Evolutionary conservation across 2,329 filamentous ascomycete species (phyloP).

Genomic region (Helotiales sp.): DNA sequence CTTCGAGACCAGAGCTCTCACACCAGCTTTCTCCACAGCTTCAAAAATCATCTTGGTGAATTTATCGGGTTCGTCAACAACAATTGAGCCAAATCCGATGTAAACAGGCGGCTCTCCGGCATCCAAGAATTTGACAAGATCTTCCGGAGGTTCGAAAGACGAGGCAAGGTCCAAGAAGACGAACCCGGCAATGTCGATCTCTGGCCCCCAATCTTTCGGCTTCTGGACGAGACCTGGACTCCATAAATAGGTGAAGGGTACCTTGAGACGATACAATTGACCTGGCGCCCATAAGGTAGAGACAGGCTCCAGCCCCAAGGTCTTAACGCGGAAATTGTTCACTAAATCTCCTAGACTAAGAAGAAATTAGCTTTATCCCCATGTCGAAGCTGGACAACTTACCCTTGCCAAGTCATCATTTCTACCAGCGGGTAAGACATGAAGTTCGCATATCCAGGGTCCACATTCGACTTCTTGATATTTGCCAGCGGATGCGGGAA

Average conservation of each 20-base stretch:
- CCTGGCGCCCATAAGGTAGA: slow-evolving; percentile 79
- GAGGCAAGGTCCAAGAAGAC: slow-evolving; percentile 75
- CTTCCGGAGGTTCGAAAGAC: slow-evolving; percentile 61
- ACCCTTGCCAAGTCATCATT: slow-evolving; percentile 90
- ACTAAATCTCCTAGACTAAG: slow-evolving; percentile 71
- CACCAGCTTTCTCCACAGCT: slow-evolving; percentile 67
- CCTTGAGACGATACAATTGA: slow-evolving; percentile 71
- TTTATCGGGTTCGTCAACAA: slow-evolving; percentile 71
- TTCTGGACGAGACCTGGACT: slow-evolving; percentile 70
- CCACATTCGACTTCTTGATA: slow-evolving; percentile 74
- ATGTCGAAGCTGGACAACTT: slow-evolving; percentile 12
- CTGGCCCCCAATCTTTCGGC: slow-evolving; percentile 68
- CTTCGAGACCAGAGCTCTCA: slow-evolving; percentile 74
- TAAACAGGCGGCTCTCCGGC: slow-evolving; percentile 67
- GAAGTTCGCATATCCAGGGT: slow-evolving; percentile 76
- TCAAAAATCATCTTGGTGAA: slow-evolving; percentile 76
- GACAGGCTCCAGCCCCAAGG: slow-evolving; percentile 72
- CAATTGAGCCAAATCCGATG: slow-evolving; percentile 78
- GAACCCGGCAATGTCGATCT: slow-evolving; percentile 78
- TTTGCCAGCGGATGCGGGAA: slow-evolving; percentile 77
- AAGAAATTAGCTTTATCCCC: not conserved
- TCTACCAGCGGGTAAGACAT: slow-evolving; percentile 82
- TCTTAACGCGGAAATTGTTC: slow-evolving; percentile 74
- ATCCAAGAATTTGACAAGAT: slow-evolving; percentile 60
- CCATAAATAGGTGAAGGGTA: slow-evolving; percentile 78